These are phyloP conservation scores for Scleroderma citrinum DNA, from an alignment of 768 basidiomycete genomes.

Conservation along the genomic window DNA sequence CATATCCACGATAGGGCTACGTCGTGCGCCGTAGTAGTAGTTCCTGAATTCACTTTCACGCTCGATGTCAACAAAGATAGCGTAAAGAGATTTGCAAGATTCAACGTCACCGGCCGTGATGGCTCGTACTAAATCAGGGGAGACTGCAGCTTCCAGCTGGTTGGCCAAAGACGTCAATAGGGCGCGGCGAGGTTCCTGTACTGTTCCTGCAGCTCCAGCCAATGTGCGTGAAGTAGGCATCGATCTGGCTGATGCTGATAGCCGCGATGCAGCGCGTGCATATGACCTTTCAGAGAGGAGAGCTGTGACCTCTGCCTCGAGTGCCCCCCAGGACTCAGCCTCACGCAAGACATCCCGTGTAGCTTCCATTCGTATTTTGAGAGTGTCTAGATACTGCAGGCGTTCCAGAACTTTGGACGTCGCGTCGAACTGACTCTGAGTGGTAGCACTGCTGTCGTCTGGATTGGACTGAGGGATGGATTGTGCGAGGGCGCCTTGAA, in stretches of 20 bases:
- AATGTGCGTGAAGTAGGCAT: conserved; percentile 92
- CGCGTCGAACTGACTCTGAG: conserved; percentile 25
- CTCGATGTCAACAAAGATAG: conserved; percentile 87
- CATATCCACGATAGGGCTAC: conserved; percentile 52
- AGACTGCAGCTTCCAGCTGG: conserved; percentile 88
- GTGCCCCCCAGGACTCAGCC: conserved; percentile 94
- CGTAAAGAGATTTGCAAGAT: conserved; percentile 71
- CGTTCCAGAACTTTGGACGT: conserved; percentile 68
- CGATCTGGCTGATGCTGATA: conserved; percentile 83
- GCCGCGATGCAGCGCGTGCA: conserved; percentile 84
- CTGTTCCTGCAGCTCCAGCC: conserved; percentile 35
- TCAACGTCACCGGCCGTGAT: conserved; percentile 74
- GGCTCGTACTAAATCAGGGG: conserved; percentile 84
- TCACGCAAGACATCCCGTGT: conserved; percentile 86
- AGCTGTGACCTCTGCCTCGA: conserved; percentile 87
- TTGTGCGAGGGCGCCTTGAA: conserved; percentile 60
- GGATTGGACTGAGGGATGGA: conserved; percentile 19
- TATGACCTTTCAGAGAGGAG: conserved; percentile 77
- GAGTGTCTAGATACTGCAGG: conserved; percentile 74
- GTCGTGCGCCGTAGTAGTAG: conserved; percentile 87
- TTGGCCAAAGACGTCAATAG: conserved; percentile 93
- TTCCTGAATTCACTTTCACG: conserved; percentile 88
- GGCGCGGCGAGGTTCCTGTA: conserved; percentile 74
- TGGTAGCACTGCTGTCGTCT: neutral
- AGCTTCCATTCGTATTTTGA: conserved; percentile 84